Evolutionary conservation across 352 stramenopile species (phyloP).

Genomic region (Thalassiosira ordinaria): DNA sequence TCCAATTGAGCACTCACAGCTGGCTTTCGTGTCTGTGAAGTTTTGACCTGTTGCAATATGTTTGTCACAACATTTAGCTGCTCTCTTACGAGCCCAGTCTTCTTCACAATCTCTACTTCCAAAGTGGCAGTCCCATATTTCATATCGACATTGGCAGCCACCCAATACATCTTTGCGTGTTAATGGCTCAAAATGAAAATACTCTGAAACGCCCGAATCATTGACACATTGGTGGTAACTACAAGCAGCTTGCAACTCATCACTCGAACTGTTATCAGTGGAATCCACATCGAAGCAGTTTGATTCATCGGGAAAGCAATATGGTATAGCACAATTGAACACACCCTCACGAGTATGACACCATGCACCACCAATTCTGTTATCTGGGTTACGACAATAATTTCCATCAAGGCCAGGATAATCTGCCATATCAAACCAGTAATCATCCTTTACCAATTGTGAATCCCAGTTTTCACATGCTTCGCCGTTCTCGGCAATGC

Average conservation of each 20-base stretch:
- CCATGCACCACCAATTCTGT: too few species aligned
- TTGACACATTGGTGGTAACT: neutral
- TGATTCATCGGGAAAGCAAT: too few species aligned
- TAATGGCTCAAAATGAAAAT: neutral
- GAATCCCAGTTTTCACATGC: too few species aligned
- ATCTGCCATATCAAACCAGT: too few species aligned
- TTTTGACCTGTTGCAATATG: neutral
- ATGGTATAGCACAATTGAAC: too few species aligned
- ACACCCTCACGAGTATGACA: too few species aligned
- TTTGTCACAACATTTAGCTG: neutral
- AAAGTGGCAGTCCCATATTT: neutral
- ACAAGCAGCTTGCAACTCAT: neutral
- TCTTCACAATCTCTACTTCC: neutral
- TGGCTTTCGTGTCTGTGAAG: too few species aligned
- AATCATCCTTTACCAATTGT: too few species aligned
- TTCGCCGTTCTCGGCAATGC: too few species aligned
- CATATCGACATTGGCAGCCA: neutral
- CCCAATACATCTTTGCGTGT: neutral
- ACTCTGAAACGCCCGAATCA: neutral
- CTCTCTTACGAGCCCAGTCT: neutral
- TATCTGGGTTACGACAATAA: too few species aligned
- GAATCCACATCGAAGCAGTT: neutral
- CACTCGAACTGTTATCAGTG: neutral
- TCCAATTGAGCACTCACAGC: neutral
- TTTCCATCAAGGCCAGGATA: too few species aligned